Evolutionary conservation across 2,329 filamentous ascomycete species (phyloP), one percentile per base, ranked within the genome.

Genomic region (Dactylonectria estremocensis): DNA sequence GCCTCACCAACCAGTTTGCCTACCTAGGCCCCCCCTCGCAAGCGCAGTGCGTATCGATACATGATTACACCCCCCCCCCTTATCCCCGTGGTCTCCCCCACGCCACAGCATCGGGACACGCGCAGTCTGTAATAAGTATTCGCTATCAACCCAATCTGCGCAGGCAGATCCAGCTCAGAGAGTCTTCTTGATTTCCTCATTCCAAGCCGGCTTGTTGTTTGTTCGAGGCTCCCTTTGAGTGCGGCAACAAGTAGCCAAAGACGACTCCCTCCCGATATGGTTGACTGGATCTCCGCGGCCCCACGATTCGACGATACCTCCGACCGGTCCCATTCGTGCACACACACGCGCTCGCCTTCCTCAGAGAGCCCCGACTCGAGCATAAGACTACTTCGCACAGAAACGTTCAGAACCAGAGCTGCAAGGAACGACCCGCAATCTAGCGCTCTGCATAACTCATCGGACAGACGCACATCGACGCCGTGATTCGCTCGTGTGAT

Each of bases 361-460:
- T 61, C 45, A 31, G 43, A 60, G 40, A 63, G 48, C 49, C 58
- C 61, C 65, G 45, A 64, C 40, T 54, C 58, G 16, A 60, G 37
- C 54, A 48, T 31, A 62, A 57, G 63, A 72, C 60, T 56, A 22
- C 43, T 9, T 18, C 3, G 43, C 54, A 63, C 53, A 55, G 20
- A 45, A 66, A 68, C 63, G 61, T 54, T 59, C 66, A 31, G 35
- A 52, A 33, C 24, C n/a, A 54, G 24, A 54, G 50, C 74, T 76
- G 74, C 74, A 75, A 76, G 74, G 74, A 61, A 76, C 74, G 65
- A 74, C 65, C 68, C 67, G 72, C 71, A 61, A 69, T 61, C 63
- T 52, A 61, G 66, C 67, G 16, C 64, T 68, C 58, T 64, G 53
- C 67, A 63, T 54, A 61, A 22, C 50, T 64, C n/a, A 31, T 33